These are phyloP conservation scores for Angophora floribunda DNA, from an alignment of 345 rosid genomes.

Conservation along the genomic window DNA sequence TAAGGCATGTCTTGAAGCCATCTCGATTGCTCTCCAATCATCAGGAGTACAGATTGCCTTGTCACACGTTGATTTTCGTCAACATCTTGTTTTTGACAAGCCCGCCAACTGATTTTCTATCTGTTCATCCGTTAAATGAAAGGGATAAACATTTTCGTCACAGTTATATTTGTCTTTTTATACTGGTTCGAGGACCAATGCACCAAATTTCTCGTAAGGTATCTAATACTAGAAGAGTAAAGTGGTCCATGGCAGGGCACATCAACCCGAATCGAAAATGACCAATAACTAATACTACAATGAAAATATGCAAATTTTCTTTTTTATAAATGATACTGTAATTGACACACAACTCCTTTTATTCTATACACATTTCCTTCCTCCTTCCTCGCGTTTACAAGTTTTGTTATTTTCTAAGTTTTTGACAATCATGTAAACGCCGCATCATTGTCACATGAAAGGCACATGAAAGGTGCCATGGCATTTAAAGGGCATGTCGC, in stretches of 20 bases:
- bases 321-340: not conserved
- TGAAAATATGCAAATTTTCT: not conserved
- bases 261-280: not conserved
- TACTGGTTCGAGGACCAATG: not conserved
- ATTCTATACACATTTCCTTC: not conserved
- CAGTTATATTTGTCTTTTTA: not conserved
- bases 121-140: not conserved
- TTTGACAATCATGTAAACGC: not conserved
- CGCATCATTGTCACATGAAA: not conserved
- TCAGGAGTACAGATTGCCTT: fast-evolving
- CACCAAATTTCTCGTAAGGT: not conserved
- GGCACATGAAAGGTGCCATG: not conserved
- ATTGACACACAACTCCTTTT: not conserved
- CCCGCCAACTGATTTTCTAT: not conserved
- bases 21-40: not conserved
- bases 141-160: not conserved
- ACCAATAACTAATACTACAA: not conserved
- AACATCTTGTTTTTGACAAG: not conserved
- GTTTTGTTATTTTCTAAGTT: not conserved
- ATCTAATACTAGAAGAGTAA: not conserved
- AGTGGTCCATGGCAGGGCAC: not conserved
- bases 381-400: not conserved
- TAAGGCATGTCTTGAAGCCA: not conserved
- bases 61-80: fast-evolving
- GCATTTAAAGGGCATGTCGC: not conserved